Base-by-base conservation (phyloP, 2,329 filamentous ascomycete species). In the Ustulina deusta region DNA sequence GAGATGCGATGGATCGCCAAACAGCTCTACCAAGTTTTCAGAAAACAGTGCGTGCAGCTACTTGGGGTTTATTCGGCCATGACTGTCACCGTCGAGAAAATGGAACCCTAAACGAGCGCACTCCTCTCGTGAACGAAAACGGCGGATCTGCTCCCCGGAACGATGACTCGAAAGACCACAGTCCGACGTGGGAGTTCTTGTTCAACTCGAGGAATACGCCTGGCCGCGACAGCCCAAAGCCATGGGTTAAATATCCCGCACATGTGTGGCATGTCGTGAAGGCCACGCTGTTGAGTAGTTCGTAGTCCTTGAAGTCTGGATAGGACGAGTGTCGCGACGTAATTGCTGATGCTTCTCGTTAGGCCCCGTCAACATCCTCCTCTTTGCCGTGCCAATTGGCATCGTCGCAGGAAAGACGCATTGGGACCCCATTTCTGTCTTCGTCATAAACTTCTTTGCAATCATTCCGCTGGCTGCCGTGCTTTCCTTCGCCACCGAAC, bases 391-490 rank as follows among this genome's bases (percentile, higher is more conserved):
- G 9, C 91, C 92, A 10, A 78, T 93, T 48, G 92, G 91, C 69
- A 92, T 94, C 69, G 75, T 89, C 61, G 88, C 91, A 66, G 91
- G 91, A 66, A 80, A 82, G 15, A 74, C 87, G 67, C 81, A 83
- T 54, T 91, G 90, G 89, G 83, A 85, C 74, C 86, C 92, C 0
- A 87, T 89, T 11, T 86, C 87, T 63, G 86, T 93, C 71, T 94
- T 94, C 79, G 83, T 88, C 56, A 86, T 94, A 78, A 94, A 94
- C 82, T 94, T 94, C 82, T 86, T 94, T 73, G 92, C 92, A 73
- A 93, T 94, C 71, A 90, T 94, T 69, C 91, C 91, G 2, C 84
- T 94, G 42, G 91, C 91, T 13, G 88, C 91, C 25, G 85, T 93
- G 68, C 82, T 94, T 66, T 92, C 90, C 62, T 93, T 93, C 78